phyloP scores from a whole-genome alignment of 2,329 filamentous ascomycete genomes.

The Aureobasidium lini region DNA sequence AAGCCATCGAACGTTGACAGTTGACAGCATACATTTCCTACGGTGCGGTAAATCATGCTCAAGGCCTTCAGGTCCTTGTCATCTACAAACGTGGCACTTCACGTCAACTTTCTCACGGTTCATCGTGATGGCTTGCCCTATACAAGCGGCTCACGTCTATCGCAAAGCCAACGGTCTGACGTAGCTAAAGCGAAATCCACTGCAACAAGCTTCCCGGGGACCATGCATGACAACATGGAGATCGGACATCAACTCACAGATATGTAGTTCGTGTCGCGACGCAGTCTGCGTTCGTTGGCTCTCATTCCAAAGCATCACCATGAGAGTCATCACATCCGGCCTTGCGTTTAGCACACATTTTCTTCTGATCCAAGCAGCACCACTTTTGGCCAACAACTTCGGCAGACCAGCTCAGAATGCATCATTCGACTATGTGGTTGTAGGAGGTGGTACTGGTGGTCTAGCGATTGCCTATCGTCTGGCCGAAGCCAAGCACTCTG shows the following conservation, averaged over 20 bases:
- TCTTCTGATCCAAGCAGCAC: not conserved
- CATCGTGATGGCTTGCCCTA: too few species aligned
- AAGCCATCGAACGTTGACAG: too few species aligned
- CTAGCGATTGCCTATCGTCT: conserved; percentile 19
- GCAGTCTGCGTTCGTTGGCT: not conserved
- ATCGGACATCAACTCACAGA: not conserved
- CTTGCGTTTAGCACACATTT: not conserved
- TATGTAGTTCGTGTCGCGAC: not conserved
- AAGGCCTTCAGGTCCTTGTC: too few species aligned
- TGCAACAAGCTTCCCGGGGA: not conserved
- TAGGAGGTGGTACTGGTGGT: conserved; percentile 20
- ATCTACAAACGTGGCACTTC: too few species aligned
- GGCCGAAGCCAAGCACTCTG: conserved; percentile 15
- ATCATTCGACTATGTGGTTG: conserved; percentile 21
- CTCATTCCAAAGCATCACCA: not conserved
- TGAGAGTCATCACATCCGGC: not conserved
- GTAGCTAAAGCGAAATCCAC: not conserved
- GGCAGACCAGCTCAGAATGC: conserved; percentile 11
- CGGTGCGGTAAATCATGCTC: too few species aligned
- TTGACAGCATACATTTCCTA: too few species aligned
- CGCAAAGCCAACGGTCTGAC: not conserved
- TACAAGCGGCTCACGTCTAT: not conserved
- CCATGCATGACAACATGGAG: not conserved
- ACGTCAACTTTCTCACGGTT: too few species aligned
- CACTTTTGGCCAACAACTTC: not conserved